phyloP scores from a whole-genome alignment of 2,329 filamentous ascomycete species.

The Fusarium beomiforme region DNA sequence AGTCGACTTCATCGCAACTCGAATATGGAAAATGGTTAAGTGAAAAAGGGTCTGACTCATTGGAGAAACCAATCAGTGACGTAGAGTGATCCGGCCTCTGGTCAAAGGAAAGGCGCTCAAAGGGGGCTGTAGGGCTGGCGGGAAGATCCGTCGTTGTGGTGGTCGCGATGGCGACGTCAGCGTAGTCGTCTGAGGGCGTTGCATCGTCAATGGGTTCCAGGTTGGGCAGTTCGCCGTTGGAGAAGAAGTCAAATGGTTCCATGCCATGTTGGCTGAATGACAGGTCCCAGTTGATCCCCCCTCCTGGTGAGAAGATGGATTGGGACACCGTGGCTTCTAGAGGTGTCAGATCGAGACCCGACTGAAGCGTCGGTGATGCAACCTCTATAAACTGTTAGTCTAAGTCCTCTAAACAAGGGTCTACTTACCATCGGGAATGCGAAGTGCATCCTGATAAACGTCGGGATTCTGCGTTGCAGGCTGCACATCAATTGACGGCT shows the following conservation, averaged over 20 bases:
- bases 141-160: background rate
- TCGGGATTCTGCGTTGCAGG: background rate
- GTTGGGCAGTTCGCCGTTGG: background rate
- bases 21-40: background rate
- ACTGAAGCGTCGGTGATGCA: fast-evolving
- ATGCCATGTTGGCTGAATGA: background rate
- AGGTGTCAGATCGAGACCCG: background rate
- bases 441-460: background rate
- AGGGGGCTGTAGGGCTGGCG: background rate
- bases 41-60: background rate
- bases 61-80: background rate
- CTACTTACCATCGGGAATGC: background rate
- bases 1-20: background rate
- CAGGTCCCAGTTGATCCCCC: background rate
- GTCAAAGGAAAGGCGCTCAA: background rate
- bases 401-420: fast-evolving
- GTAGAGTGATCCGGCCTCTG: background rate
- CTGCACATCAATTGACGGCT: background rate
- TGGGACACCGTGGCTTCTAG: background rate
- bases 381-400: background rate
- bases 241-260: slow-evolving; percentile 2
- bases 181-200: background rate
- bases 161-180: background rate
- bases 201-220: background rate
- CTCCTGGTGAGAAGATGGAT: background rate